Evolutionary conservation across 345 rosid genomes (phyloP).

Genomic region (Turnera subulata): DNA sequence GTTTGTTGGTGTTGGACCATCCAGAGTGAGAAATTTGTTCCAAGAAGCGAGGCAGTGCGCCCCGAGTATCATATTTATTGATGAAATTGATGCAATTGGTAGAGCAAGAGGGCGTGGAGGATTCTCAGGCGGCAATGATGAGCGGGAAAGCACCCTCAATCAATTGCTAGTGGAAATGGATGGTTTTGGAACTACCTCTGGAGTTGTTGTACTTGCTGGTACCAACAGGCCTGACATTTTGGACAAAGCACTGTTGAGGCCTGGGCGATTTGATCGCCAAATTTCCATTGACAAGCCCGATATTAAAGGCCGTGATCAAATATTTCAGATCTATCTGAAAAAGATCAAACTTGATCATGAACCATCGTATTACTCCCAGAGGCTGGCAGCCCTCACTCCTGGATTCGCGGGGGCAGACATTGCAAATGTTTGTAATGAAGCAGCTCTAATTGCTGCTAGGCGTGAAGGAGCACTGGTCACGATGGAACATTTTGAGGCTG

Average conservation of each 20-base stretch:
- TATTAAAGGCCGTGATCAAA: constrained; percentile 29
- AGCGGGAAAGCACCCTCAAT: constrained; percentile 39
- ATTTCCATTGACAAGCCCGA: constrained; percentile 32
- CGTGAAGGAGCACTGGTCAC: constrained; percentile 42
- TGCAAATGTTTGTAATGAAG: constrained; percentile 95
- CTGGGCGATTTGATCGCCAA: constrained; percentile 39
- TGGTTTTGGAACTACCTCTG: constrained; percentile 36
- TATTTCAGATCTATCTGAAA: constrained; percentile 47
- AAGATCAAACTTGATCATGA: constrained; percentile 75
- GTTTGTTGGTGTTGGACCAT: constrained; percentile 48
- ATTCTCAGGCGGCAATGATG: constrained; percentile 53
- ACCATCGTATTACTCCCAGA: constrained; percentile 73
- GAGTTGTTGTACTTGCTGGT: constrained; percentile 83
- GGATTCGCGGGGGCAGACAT: constrained; percentile 98
- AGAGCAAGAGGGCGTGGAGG: constrained; percentile 54
- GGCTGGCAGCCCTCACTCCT: constrained; percentile 92
- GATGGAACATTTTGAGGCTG: constrained; percentile 86
- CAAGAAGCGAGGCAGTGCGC: constrained; percentile 41
- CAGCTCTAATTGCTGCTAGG: constrained; percentile 95
- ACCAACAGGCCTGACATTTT: constrained; percentile 90
- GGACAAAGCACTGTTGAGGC: constrained; percentile 36
- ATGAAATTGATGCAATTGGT: constrained; percentile 76
- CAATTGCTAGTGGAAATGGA: constrained; percentile 42
- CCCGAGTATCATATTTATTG: constrained; percentile 40
- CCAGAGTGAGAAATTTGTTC: constrained; percentile 38